A percentile compares a stretch with the other conserved stretches of the same genome.
These are phyloP conservation scores for Aspergillus saccharolyticus DNA, from an alignment of 495 filamentous ascomycete genomes.

Conservation along the genomic window DNA sequence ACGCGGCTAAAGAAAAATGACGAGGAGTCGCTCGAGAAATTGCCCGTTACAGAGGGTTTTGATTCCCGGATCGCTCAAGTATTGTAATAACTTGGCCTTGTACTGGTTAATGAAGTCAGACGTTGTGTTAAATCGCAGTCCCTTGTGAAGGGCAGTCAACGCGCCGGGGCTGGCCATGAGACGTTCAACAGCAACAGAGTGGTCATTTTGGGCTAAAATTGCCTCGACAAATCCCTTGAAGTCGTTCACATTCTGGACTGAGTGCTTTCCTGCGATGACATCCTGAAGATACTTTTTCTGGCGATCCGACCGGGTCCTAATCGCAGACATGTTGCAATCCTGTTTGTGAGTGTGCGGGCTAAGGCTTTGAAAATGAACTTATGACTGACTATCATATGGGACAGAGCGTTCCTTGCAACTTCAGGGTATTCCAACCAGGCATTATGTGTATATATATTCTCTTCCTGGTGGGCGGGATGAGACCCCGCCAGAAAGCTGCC, in stretches of 20 bases:
- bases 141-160: constrained; percentile 41
- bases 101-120: constrained; percentile 46
- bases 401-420: too few relatives aligned
- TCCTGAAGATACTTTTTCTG: constrained; percentile 28
- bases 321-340: constrained; percentile 2
- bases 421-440: too few relatives aligned
- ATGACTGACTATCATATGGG: too few relatives aligned
- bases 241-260: constrained; percentile 25
- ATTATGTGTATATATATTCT: too few relatives aligned
- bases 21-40: constrained; percentile 50
- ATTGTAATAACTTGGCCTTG: constrained; percentile 25
- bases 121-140: constrained; percentile 47
- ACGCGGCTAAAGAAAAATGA: constrained; percentile 51
- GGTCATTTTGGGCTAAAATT: constrained; percentile 44
- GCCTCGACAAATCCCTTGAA: constrained; percentile 60
- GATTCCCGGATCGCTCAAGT: constrained; percentile 29
- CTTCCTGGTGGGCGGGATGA: too few relatives aligned
- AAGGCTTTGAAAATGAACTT: too few relatives aligned
- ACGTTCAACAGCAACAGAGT: constrained; percentile 47
- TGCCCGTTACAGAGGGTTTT: constrained; percentile 51
- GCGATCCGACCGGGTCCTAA: constrained; percentile 18
- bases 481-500: too few relatives aligned
- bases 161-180: constrained; percentile 48
- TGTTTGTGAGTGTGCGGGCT: too few relatives aligned
- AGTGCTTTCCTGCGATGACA: constrained; percentile 29